A percentile compares a stretch with the other conserved stretches of the same genome.
Conservation (phyloP, 768 basidiomycete genomes). For the Termitomyces sp. region DNA sequence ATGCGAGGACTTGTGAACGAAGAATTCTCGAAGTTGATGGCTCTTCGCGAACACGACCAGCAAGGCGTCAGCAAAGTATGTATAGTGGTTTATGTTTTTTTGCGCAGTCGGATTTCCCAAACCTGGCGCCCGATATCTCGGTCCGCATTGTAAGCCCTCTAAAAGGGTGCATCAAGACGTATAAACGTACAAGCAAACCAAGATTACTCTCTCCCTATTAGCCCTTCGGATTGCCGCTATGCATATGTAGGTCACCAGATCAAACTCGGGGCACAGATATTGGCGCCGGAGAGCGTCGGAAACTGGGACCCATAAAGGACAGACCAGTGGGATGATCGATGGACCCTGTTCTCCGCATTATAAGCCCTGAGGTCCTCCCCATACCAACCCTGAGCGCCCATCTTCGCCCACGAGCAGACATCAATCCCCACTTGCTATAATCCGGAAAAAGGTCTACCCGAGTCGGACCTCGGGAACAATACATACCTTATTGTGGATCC, state of each 20-base stretch:
- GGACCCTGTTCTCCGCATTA: constrained; percentile 2
- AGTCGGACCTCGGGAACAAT: constrained; percentile 7
- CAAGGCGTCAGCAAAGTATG: neutral
- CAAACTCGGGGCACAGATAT: constrained; percentile 2
- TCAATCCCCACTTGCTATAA: neutral
- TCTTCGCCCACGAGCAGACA: neutral
- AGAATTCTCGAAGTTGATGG: neutral
- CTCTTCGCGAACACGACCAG: neutral
- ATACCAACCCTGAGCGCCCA: constrained; percentile 6
- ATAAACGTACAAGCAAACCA: constrained; percentile 13
- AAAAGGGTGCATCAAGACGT: constrained; percentile 9
- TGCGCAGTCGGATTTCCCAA: neutral
- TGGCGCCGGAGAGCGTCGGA: constrained; percentile 3
- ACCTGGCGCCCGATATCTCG: constrained; percentile 2
- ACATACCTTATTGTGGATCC: constrained; percentile 3
- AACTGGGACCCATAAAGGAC: constrained; percentile 6
- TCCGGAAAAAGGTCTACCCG: constrained; percentile 7
- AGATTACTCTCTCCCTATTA: constrained; percentile 11
- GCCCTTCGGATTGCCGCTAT: constrained; percentile 5
- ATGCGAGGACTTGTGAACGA: neutral
- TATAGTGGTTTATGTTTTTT: neutral
- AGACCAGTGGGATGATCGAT: neutral
- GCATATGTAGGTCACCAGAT: constrained; percentile 12
- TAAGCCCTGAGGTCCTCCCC: constrained; percentile 1
- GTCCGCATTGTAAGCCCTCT: neutral